phyloP scores from a whole-genome alignment of 371 early-diverging fungal species.

The Mucor indicus region DNA sequence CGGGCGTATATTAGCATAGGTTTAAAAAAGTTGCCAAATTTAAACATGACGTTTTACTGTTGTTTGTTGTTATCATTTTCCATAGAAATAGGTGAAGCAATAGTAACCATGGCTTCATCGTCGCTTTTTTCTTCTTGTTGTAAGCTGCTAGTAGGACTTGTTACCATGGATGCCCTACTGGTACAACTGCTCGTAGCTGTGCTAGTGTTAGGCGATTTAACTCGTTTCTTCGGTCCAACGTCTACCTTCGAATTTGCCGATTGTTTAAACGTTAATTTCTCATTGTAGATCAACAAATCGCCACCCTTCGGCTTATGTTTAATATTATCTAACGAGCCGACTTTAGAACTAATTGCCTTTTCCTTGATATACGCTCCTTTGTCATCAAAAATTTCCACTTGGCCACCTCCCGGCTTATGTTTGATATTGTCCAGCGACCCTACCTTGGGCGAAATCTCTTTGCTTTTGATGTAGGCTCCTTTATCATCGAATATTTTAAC shows the following conservation, averaged over 20 bases:
- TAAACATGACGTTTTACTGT: too few species aligned
- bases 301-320: conserved; percentile 22
- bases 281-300: conserved; percentile 13
- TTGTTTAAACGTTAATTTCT: conserved; percentile 9
- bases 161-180: background rate
- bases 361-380: background rate
- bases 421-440: conserved; percentile 22
- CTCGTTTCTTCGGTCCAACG: conserved; percentile 8
- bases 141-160: background rate
- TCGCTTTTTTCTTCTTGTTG: background rate
- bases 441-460: conserved; percentile 6
- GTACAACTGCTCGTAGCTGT: background rate
- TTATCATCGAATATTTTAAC: conserved; percentile 14
- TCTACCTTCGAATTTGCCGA: conserved; percentile 2
- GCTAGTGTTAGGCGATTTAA: background rate
- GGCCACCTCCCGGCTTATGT: conserved; percentile 20
- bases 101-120: background rate
- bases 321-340: conserved; percentile 22
- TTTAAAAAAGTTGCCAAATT: too few species aligned
- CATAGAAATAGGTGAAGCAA: background rate
- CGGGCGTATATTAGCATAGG: too few species aligned
- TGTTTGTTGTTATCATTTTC: too few species aligned
- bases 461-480: background rate
- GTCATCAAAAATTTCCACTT: conserved; percentile 14
- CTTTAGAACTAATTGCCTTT: conserved; percentile 7